Evolutionary conservation across 345 rosid species (phyloP), one percentile per base, ranked within the genome.

Genomic region (Nasturtium officinale): DNA sequence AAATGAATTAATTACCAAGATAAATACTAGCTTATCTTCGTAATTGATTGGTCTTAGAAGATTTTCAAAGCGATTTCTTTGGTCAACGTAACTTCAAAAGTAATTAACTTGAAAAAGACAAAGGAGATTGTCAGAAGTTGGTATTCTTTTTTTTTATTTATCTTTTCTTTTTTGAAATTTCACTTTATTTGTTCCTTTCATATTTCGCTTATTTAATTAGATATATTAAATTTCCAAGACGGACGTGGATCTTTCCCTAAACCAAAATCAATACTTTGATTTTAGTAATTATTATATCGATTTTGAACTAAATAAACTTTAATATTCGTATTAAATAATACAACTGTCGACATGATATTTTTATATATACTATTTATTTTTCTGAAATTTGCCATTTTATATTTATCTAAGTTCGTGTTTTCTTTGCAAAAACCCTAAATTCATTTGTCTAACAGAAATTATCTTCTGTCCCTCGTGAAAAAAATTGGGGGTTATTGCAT

Each of bases 201-300:
- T 42, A n/a, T 74, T 32, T 77, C 47, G 65, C 67, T 82, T 79
- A 81, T 78, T 87, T 83, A 81, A 73, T 81, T 61, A 57, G 25
- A 78, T 65, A 83, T 83, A 85, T 86, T 90, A 75, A 92, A 85
- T 84, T 89, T 84, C 86, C 92, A 79, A 86, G 91, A 87, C 96
- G 96, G 93, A 94, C 97, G 85, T 84, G 86, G 86, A 88, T 78
- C 89, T 79, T 86, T 86, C 85, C 88, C 85, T 88, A 89, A 94
- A 94, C 90, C 89, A 86, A 79, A 89, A 80, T 94, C 83, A 83
- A 88, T 87, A 86, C 87, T 89, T 78, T 82, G 79, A 83, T 73
- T 87, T 86, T 84, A 33, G 72, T 82, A 83, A 86, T 83, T 87
- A 83, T 80, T 86, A 84, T 84, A 92, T 80, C 18, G 78, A 71